Evolutionary conservation across 805 yeast genomes (phyloP).

Genomic region (Saccharomycopsis capsularis): DNA sequence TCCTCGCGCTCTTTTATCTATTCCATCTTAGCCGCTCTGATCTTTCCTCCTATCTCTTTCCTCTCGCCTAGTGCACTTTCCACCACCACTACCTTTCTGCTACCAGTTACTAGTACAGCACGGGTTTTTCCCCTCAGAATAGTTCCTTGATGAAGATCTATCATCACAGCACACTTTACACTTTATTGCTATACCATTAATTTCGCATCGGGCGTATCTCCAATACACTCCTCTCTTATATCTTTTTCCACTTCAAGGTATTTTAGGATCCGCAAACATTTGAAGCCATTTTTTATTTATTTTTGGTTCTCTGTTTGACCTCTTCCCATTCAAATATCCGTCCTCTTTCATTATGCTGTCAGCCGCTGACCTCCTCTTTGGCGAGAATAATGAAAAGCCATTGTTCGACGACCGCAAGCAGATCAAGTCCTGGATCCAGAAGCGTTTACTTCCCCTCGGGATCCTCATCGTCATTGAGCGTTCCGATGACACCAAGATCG

Average conservation of each 20-base stretch:
- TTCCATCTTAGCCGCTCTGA: background rate
- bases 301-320: background rate
- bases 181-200: constrained; percentile 1
- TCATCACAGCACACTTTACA: background rate
- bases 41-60: background rate
- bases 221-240: background rate
- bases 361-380: constrained; percentile 7
- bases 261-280: background rate
- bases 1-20: background rate
- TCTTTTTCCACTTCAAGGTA: background rate
- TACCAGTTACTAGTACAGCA: too few species aligned
- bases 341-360: background rate
- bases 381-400: constrained; percentile 5
- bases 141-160: background rate
- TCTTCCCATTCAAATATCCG: background rate
- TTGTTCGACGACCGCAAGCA: constrained; percentile 16
- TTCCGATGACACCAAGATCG: constrained; percentile 29
- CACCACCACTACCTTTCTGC: too few species aligned
- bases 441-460: constrained; percentile 19
- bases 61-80: background rate
- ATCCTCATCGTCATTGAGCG: constrained; percentile 29
- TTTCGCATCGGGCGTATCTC: too few species aligned
- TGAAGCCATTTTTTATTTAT: too few species aligned
- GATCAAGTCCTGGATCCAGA: constrained; percentile 22
- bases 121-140: too few species aligned